phyloP scores from a whole-genome alignment of 2,329 filamentous ascomycete genomes.

The Curvularia sp. region DNA sequence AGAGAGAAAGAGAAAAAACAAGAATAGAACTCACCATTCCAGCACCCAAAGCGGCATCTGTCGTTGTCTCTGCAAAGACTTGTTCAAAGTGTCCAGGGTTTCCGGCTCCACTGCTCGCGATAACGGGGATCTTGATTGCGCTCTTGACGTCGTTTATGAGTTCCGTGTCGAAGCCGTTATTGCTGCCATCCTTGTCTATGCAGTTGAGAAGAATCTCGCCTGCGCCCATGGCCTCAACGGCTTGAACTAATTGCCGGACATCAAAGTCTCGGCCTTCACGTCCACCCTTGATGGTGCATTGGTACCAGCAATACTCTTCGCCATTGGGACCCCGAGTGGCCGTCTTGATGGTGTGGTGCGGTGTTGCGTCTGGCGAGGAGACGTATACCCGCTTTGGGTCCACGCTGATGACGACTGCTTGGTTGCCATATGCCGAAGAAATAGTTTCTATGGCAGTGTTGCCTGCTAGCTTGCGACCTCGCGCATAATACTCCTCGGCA shows the following conservation, averaged over 20 bases:
- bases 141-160: slow-evolving; percentile 86
- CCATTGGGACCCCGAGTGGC: slow-evolving; percentile 73
- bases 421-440: slow-evolving; percentile 89
- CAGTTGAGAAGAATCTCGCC: slow-evolving; percentile 96
- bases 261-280: slow-evolving; percentile 94
- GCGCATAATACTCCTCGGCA: slow-evolving; percentile 86
- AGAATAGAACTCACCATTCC: slow-evolving; percentile 86
- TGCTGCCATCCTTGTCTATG: slow-evolving; percentile 96
- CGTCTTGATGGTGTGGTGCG: slow-evolving; percentile 78
- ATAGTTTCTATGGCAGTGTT: slow-evolving; percentile 96
- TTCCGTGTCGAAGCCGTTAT: slow-evolving; percentile 93
- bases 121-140: slow-evolving; percentile 90
- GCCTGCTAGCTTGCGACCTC: slow-evolving; percentile 73
- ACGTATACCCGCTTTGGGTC: slow-evolving; percentile 94
- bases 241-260: slow-evolving; percentile 83
- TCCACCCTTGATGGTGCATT: slow-evolving; percentile 95
- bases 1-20: no score
- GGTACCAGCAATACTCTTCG: slow-evolving; percentile 91
- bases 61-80: slow-evolving; percentile 83
- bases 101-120: slow-evolving; percentile 92
- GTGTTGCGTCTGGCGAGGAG: slow-evolving; percentile 69
- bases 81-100: slow-evolving; percentile 87
- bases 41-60: slow-evolving; percentile 91
- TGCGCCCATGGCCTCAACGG: slow-evolving; percentile 93
- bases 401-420: slow-evolving; percentile 94